These are phyloP conservation scores for Myxozyma neotropica DNA, from an alignment of 805 yeast genomes.

Conservation along the genomic window DNA sequence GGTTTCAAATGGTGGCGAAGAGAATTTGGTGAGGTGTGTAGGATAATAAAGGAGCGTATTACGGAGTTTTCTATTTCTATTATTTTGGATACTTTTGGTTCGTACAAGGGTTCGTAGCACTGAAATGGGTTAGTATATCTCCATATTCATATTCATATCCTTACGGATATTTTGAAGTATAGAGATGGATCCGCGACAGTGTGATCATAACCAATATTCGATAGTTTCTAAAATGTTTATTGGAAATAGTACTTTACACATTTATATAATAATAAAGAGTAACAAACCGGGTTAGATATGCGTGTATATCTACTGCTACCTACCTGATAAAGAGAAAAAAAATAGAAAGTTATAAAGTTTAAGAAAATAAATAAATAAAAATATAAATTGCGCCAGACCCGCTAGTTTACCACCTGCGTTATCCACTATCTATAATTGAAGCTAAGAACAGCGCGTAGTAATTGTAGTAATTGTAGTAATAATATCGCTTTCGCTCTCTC, in stretches of 20 bases:
- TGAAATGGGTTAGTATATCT: too few species aligned
- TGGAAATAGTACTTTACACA: too few species aligned
- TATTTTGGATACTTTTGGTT: neutral
- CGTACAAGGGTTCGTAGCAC: too few species aligned
- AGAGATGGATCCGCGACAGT: too few species aligned
- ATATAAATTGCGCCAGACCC: neutral
- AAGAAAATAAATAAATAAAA: neutral
- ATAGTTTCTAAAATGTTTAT: too few species aligned
- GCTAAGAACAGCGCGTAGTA: too few species aligned
- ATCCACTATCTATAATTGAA: neutral
- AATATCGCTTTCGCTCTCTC: neutral
- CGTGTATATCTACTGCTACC: neutral
- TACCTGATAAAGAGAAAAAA: neutral
- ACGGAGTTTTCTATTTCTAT: neutral
- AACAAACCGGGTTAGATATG: neutral
- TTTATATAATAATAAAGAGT: neutral
- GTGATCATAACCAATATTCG: neutral
- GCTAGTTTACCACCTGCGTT: neutral
- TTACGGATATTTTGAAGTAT: too few species aligned
- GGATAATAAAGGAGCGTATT: neutral
- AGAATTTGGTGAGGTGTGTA: constrained; percentile 59
- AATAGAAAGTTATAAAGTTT: neutral
- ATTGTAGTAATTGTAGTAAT: too few species aligned
- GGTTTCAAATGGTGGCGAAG: constrained; percentile 78
- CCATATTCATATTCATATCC: too few species aligned